These are phyloP conservation scores for Vitis hybrid DNA, from an alignment of 177 flowering plant species.

Conservation along the genomic window DNA sequence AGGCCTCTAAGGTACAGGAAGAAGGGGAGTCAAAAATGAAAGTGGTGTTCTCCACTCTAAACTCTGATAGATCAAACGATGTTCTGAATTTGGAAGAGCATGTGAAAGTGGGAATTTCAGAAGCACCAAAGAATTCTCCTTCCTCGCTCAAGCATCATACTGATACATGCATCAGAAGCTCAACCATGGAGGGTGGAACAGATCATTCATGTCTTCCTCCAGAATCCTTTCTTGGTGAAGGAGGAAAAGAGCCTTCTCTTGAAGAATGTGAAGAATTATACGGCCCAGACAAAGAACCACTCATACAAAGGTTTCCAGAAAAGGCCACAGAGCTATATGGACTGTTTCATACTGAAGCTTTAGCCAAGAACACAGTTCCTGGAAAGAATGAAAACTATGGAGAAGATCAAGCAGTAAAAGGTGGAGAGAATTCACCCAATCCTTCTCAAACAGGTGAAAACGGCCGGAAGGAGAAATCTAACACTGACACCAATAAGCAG, in stretches of 20 bases:
- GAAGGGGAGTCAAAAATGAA: slow-evolving; percentile 60
- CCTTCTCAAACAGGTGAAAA: slow-evolving; percentile 29
- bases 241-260: slow-evolving; percentile 49
- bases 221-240: slow-evolving; percentile 32
- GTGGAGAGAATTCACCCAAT: slow-evolving; percentile 32
- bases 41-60: slow-evolving; percentile 64
- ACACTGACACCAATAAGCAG: slow-evolving; percentile 23
- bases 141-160: slow-evolving; percentile 7
- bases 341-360: slow-evolving; percentile 13
- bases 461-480: slow-evolving; percentile 25
- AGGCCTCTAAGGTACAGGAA: slow-evolving; percentile 42
- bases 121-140: slow-evolving; percentile 20
- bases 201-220: slow-evolving; percentile 22
- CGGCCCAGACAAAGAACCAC: slow-evolving; percentile 77
- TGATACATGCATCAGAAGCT: slow-evolving; percentile 16
- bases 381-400: slow-evolving; percentile 12
- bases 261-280: slow-evolving; percentile 86
- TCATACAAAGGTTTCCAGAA: slow-evolving; percentile 33
- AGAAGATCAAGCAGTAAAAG: slow-evolving; percentile 16
- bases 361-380: slow-evolving; percentile 16
- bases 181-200: slow-evolving; percentile 22
- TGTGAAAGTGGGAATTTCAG: slow-evolving; percentile 17
- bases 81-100: slow-evolving; percentile 15
- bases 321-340: slow-evolving; percentile 19
- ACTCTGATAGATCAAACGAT: slow-evolving; percentile 22